phyloP scores from a whole-genome alignment of 495 filamentous ascomycete genomes.

The Staphylotrichum tortipilum region DNA sequence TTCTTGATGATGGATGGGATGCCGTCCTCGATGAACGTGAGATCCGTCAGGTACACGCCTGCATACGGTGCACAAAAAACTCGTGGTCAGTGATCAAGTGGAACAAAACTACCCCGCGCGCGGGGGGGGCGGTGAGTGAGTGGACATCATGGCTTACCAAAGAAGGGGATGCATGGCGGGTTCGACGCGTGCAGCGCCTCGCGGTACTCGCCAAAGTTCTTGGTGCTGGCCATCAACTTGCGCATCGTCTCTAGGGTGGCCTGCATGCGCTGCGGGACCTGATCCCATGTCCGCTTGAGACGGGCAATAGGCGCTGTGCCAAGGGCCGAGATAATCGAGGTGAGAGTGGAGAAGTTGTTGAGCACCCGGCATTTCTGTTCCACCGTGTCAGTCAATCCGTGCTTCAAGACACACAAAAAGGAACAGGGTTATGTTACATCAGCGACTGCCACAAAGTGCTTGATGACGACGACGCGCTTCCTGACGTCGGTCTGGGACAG shows the following conservation, averaged over 20 bases:
- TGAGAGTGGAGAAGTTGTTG: conserved; percentile 96
- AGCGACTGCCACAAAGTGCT: conserved; percentile 93
- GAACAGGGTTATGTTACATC: conserved; percentile 54
- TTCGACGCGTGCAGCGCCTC: conserved; percentile 87
- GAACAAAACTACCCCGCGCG: too few relatives aligned
- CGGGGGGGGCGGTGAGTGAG: too few relatives aligned
- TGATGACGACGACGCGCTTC: conserved; percentile 93
- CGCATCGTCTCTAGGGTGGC: conserved; percentile 81
- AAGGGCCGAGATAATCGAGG: conserved; percentile 95
- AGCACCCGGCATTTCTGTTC: conserved; percentile 79
- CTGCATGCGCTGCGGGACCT: conserved; percentile 76
- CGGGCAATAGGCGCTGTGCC: conserved; percentile 91
- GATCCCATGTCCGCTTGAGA: conserved; percentile 87
- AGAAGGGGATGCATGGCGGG: conserved; percentile 96
- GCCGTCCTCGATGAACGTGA: conserved; percentile 98
- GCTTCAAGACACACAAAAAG: neutral
- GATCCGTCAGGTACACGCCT: conserved; percentile 96
- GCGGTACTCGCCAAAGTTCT: conserved; percentile 95
- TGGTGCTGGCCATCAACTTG: conserved; percentile 90
- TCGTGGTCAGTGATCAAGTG: too few relatives aligned
- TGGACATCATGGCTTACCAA: conserved; percentile 53
- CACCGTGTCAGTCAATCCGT: conserved; percentile 18
- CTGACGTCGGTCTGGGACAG: conserved; percentile 86
- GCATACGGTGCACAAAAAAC: too few relatives aligned
- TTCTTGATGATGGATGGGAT: conserved; percentile 93